A percentile compares a stretch with the other conserved stretches of the same genome.
These are phyloP conservation scores for apple (Malus domestica) DNA, from an alignment of 306 rosid species.

Conservation along the genomic window DNA sequence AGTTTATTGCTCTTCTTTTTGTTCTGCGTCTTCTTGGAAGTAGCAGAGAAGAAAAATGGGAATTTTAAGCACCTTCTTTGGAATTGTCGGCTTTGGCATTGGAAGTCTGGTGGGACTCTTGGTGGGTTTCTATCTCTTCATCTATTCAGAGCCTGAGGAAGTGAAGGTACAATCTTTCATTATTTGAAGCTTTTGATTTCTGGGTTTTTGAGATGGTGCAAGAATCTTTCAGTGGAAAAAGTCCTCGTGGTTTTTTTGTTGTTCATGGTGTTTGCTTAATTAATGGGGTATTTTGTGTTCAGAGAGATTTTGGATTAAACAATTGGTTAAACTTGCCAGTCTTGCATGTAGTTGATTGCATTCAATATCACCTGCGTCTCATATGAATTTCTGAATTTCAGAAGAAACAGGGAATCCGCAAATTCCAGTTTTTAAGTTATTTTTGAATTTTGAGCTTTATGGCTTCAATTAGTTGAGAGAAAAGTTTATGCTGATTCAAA, in stretches of 20 bases:
- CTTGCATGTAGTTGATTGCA: background rate
- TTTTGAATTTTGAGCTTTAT: background rate
- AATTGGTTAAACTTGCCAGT: background rate
- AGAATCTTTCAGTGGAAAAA: background rate
- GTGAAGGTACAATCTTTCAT: conserved; percentile 35
- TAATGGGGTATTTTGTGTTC: background rate
- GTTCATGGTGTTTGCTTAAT: background rate
- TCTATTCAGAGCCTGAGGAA: conserved; percentile 45
- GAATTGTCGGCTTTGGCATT: conserved; percentile 51
- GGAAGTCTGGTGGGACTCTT: conserved; percentile 60
- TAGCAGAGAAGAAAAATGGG: conserved; percentile 34
- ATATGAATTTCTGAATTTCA: background rate
- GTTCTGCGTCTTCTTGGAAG: background rate
- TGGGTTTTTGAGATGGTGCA: background rate
- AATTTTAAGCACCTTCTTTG: conserved; percentile 41
- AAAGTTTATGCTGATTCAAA: background rate
- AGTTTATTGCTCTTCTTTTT: background rate
- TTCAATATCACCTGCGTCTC: background rate
- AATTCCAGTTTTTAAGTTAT: background rate
- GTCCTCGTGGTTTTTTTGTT: background rate
- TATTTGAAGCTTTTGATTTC: background rate
- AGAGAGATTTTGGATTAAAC: background rate
- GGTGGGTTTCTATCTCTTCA: conserved; percentile 60
- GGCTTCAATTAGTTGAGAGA: background rate
- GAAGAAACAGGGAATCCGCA: background rate